Evolutionary conservation across 2,329 filamentous ascomycete genomes (phyloP), one percentile per base, ranked within the genome.

Genomic region (Rhytidhysteron rufulum): DNA sequence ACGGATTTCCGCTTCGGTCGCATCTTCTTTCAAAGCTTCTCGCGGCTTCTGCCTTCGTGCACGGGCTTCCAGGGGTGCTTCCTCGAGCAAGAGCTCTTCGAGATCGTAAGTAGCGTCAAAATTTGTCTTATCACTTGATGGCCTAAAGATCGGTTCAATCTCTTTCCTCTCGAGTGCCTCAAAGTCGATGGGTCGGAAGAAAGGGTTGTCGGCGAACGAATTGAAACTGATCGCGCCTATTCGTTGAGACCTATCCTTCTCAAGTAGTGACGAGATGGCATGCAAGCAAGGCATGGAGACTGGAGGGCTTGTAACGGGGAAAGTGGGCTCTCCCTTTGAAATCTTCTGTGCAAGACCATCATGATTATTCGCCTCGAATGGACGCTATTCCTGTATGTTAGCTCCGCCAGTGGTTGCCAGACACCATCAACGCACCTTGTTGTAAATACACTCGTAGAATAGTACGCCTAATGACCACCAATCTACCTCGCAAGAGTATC

Each of bases 401-500:
- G 18, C 20, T 27, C 8, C n/a, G 29, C 25, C 36, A 18, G 16
- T 37, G 19, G 41, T 24, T 32, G 25, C 20, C 18, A 21, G 21
- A 22, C 32, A 20, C 18, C 8, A 10, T 31, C 31, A 37, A 61
- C 75, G 38, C 68, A 89, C 88, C 83, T 94, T 97, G 71, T 94
- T 95, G 72, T 97, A 98, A 50, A 98, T 96, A 76, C 93, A 97
- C 67, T 98, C 93, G 66, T 96, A 98, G 66, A 97, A 97, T n/a
- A 95, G 78, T 33, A 98, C 93, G 35, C 93, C 93, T 17, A 98
- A 70, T 5, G 93, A 97, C 93, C 93, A 98, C 93, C 93, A 98
- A 64, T 98, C 93, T 31, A 93, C 90, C 54, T 93, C 87, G 34
- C 83, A 82, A 44, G 86, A 83, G 60, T 98, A 98, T 29, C 93